A percentile compares a stretch with the other conserved stretches of the same genome.
These are phyloP conservation scores for Diaporthe sp. DNA, from an alignment of 2,329 filamentous ascomycete genomes.

Conservation along the genomic window DNA sequence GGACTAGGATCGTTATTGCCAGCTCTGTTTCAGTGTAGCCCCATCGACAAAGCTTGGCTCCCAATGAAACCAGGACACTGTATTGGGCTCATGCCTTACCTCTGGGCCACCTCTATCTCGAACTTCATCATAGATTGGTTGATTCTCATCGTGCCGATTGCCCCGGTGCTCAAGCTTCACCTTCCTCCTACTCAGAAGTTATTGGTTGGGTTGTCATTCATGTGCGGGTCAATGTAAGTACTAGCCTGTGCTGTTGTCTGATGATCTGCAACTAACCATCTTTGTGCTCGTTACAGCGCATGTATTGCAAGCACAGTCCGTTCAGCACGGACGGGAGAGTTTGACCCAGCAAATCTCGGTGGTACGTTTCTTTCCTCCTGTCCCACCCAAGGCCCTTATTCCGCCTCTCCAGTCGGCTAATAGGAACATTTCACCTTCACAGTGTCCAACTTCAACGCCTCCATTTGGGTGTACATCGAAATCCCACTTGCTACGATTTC, in stretches of 20 bases:
- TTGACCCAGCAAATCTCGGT: background rate
- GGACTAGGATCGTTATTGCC: background rate
- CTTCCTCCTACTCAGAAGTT: background rate
- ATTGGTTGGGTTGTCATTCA: background rate
- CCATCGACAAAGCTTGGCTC: background rate
- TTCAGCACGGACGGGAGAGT: background rate
- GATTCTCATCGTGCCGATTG: background rate
- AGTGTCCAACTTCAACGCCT: background rate
- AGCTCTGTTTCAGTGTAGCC: background rate
- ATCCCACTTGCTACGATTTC: background rate
- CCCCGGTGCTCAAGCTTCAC: background rate
- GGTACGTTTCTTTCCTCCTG: background rate
- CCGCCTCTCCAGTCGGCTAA: background rate
- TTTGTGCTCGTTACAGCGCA: background rate
- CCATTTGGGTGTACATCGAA: background rate
- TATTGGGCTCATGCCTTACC: background rate
- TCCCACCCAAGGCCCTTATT: background rate
- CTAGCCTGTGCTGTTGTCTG: background rate
- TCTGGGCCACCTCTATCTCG: background rate
- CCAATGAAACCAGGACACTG: background rate
- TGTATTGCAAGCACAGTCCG: background rate
- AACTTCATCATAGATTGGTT: background rate
- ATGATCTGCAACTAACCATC: background rate
- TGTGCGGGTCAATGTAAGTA: background rate
- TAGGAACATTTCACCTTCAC: background rate